Conservation (phyloP, 768 basidiomycete genomes). For the Fomitopsis serialis region DNA sequence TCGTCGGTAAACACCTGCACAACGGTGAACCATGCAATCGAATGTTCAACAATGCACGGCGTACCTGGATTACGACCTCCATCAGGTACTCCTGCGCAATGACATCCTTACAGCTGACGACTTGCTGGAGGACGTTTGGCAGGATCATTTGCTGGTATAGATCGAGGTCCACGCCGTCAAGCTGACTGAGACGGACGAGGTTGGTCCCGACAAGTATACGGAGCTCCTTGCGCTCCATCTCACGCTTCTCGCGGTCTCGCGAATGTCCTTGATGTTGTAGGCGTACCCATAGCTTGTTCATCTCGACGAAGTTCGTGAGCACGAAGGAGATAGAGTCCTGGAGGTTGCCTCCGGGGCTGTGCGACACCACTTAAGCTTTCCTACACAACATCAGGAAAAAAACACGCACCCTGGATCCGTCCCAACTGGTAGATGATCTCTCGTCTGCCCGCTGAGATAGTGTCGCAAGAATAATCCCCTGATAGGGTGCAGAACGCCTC, state of each 20-base stretch:
- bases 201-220: constrained; percentile 97
- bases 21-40: too few relatives aligned
- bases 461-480: constrained; percentile 93
- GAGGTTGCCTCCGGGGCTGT: constrained; percentile 80
- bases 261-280: constrained; percentile 98
- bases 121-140: constrained; percentile 92
- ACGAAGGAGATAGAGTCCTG: constrained; percentile 96
- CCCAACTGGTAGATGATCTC: constrained; percentile 92
- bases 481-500: constrained; percentile 96
- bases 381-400: neutral
- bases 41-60: constrained; percentile 11
- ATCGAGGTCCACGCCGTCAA: constrained; percentile 94
- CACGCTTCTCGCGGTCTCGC: constrained; percentile 94
- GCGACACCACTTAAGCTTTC: neutral
- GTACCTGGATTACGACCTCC: constrained; percentile 98
- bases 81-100: constrained; percentile 99
- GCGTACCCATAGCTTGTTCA: constrained; percentile 99
- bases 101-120: constrained; percentile 97
- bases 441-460: constrained; percentile 94
- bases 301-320: constrained; percentile 97
- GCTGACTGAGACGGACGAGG: constrained; percentile 88
- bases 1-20: constrained; percentile 94
- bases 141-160: constrained; percentile 86
- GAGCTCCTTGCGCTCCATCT: constrained; percentile 91
- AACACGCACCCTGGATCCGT: constrained; percentile 66